Evolutionary conservation across 1,139 yeast species (phyloP), one percentile per base, ranked within the genome.

Genomic region (Yamadazyma atmosphaerica): DNA sequence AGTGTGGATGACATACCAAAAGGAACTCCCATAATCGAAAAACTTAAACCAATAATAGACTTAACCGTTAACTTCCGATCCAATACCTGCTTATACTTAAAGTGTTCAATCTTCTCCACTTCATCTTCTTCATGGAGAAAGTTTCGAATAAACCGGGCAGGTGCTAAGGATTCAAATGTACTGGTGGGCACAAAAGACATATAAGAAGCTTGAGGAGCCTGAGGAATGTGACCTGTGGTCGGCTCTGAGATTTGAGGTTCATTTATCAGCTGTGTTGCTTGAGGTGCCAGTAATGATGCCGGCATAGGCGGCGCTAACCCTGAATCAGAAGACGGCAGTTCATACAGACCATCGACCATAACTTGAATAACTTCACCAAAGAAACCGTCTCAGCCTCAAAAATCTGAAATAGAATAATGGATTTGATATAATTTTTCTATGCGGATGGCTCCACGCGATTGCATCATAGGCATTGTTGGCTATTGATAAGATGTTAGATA

Each of bases 11-110:
- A 79, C 51, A 84, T 69, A 1, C 90, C 89, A 55, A 84, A 73
- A 0, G 89, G 90, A 0, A 86, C 89, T 15, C 86, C 86, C 90
- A 84, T 83, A 18, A 84, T 61, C 2, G 88, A 81, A 54, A 83
- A 83, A 1, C 92, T 89, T 21, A 84, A 61, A 2, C 90, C 92
- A 32, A 84, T 77, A 25, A 84, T 78, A 0, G 88, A 81, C 0
- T 79, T 68, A 2, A 83, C 84, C 1, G 86, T 74, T 42, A 83
- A 67, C 44, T 82, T 80, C 47, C 86, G 70, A 42, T 79, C 81
- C 42, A 84, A 63, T 36, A 80, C 84, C 52, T 83, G 88, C 46
- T 82, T 81, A 55, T 84, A 84, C 40, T 78, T 77, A 65, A 83
- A 83, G 52, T 81, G 85, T 47, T 83, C 88, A 11, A 81, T 78